Base-by-base conservation (phyloP, 805 yeast genomes). In the Candida xyloterini region DNA sequence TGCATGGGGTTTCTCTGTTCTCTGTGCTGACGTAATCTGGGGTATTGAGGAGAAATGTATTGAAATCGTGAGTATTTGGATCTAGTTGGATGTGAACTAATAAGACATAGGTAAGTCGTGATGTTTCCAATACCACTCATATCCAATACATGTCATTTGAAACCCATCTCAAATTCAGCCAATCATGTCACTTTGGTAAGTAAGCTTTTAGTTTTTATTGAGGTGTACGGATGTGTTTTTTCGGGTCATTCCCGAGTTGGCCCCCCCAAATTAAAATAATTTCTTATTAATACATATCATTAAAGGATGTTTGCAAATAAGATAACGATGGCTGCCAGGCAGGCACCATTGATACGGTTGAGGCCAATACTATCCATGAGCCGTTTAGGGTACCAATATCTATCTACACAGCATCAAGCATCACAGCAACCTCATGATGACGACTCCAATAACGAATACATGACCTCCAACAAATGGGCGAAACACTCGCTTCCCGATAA, bases 401-500 rank as follows among this genome's bases (percentile, higher is more conserved):
- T 32, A 9, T 30, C 36, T 6, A 33, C 36, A 14, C 42, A 42
- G 10, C 33, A 26, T 15, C 40, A 36, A 18, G 32, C 33, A 7
- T 25, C 38, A 16, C 49, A 39, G 26, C 46, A 33, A 11, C 21
- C 30, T 7, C 40, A 41, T 13, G 43, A 40, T 14, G 46, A 43
- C n/a, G 25, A 23, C n/a, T 36, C 44, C 20, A 34, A 29, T 16
- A 33, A 39, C 18, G 27, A 45, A 2, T 30, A 30, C 10, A 21
- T 38, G 36, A 10, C 25, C 16, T 27, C 36, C 28, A 38, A 27
- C 22, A 56, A 51, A 28, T 61, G 66, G 66, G 43, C 65, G 1
- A 56, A 57, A 36, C 65, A 61, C 38, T 50, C 57, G 7, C 48
- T 61, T 27, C 50, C 59, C 7, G 47, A 38, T 10, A 45, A 48